Conservation (phyloP, 352 stramenopile species). For the Bremia lactucae region DNA sequence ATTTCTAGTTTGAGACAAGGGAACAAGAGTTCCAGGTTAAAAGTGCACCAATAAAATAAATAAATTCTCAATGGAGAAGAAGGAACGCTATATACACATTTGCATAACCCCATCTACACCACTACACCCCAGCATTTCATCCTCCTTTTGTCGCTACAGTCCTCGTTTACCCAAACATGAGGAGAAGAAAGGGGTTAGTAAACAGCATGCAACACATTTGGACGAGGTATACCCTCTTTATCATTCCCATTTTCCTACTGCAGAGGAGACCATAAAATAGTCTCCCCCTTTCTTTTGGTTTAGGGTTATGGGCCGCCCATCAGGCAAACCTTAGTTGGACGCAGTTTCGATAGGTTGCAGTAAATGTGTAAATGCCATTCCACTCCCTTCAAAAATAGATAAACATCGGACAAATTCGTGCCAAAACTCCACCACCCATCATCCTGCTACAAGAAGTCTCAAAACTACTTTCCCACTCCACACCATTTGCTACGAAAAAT, state of each 20-base stretch:
- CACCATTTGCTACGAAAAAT: conserved; percentile 1
- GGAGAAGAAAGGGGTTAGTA: conserved; percentile 72
- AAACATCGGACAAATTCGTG: conserved; percentile 3
- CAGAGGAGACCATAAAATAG: conserved; percentile 2
- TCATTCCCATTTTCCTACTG: conserved; percentile 1
- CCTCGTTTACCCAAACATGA: conserved; percentile 16
- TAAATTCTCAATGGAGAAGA: conserved; percentile 8
- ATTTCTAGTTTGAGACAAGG: conserved; percentile 11
- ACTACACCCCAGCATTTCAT: conserved; percentile 69
- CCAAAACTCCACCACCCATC: conserved; percentile 10
- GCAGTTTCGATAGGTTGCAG: conserved; percentile 16
- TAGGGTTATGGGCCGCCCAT: conserved; percentile 66
- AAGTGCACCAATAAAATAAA: conserved; percentile 6
- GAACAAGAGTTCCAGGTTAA: conserved; percentile 9
- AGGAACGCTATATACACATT: conserved; percentile 4
- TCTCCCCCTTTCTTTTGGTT: conserved; percentile 18
- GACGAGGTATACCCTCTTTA: conserved; percentile 5
- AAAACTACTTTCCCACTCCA: conserved; percentile 9
- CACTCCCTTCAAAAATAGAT: conserved; percentile 8
- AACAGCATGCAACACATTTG: conserved; percentile 41
- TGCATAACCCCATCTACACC: conserved; percentile 12
- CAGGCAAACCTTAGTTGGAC: conserved; percentile 25
- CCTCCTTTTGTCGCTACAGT: conserved; percentile 30
- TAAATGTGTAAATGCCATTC: conserved; percentile 2
- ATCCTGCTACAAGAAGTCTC: neutral